A percentile compares a stretch with the other conserved stretches of the same genome.
Evolutionary conservation across 2,329 filamentous ascomycete species (phyloP).

Genomic region (Cladosporium halotolerans): DNA sequence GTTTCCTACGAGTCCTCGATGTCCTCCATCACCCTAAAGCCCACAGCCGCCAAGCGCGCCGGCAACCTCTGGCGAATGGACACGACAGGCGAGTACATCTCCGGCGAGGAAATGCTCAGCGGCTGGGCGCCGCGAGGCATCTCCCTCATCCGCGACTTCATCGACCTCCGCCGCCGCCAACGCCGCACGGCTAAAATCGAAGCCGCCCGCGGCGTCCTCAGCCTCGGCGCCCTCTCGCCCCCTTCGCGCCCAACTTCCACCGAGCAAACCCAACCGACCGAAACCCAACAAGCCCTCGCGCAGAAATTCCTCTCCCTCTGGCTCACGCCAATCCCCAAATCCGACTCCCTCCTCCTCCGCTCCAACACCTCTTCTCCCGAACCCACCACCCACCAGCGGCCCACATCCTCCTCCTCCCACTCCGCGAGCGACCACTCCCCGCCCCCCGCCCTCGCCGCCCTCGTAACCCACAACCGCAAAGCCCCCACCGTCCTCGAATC

Average conservation of each 20-base stretch:
- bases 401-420: conserved; percentile 32
- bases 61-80: conserved; percentile 96
- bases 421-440: conserved; percentile 14
- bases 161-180: conserved; percentile 66
- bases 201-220: conserved; percentile 59
- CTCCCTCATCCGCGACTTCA: conserved; percentile 82
- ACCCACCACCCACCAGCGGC: conserved; percentile 41
- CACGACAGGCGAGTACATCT: conserved; percentile 90
- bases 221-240: conserved; percentile 37
- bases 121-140: conserved; percentile 87
- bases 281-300: conserved; percentile 38
- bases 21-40: conserved; percentile 71
- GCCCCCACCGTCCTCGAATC: conserved; percentile 69
- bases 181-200: conserved; percentile 74
- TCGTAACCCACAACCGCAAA: conserved; percentile 71
- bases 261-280: conserved; percentile 14
- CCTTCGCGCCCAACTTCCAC: conserved; percentile 29
- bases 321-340: conserved; percentile 42
- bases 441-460: conserved; percentile 64
- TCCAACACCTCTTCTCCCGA: conserved; percentile 60
- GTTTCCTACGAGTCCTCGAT: conserved; percentile 9
- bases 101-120: conserved; percentile 80
- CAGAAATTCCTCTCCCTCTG: conserved; percentile 58
- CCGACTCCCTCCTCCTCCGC: conserved; percentile 42
- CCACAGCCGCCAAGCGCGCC: conserved; percentile 81